These are phyloP conservation scores for Rhodotorula taiwanensis DNA, from an alignment of 768 basidiomycete species.

Conservation along the genomic window DNA sequence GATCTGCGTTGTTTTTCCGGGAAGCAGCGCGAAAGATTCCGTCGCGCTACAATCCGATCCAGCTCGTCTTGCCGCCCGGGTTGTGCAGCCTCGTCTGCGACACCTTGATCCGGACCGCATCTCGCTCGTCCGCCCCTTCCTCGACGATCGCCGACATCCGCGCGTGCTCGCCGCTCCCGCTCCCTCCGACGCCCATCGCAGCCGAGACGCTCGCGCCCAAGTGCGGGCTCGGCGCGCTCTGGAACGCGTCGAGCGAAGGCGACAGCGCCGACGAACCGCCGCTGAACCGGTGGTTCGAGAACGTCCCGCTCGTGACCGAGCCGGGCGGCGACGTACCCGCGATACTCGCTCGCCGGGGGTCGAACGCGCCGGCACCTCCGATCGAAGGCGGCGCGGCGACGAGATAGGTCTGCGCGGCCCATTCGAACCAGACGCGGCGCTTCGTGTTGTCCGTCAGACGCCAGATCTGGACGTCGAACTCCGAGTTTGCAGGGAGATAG, in stretches of 20 bases:
- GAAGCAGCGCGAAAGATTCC: no score
- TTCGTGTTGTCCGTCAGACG: slow-evolving; percentile 77
- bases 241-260: slow-evolving; percentile 23
- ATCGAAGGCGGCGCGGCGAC: slow-evolving; percentile 38
- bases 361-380: slow-evolving; percentile 12
- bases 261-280: background rate
- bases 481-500: slow-evolving; percentile 84
- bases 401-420: slow-evolving; percentile 91
- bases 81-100: slow-evolving; percentile 92
- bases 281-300: slow-evolving; percentile 11
- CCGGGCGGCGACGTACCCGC: slow-evolving; percentile 11
- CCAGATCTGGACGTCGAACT: slow-evolving; percentile 90
- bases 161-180: slow-evolving; percentile 1
- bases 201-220: background rate
- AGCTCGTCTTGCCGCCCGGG: slow-evolving; percentile 61
- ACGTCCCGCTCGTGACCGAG: slow-evolving; percentile 19
- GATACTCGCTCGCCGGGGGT: slow-evolving; percentile 38
- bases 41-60: slow-evolving; percentile 8
- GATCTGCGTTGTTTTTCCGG: no score
- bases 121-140: slow-evolving; percentile 22
- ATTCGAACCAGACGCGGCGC: slow-evolving; percentile 86
- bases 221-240: slow-evolving; percentile 31
- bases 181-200: no score
- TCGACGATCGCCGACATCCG: slow-evolving; percentile 30
- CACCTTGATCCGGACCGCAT: slow-evolving; percentile 59